Base-by-base conservation (phyloP, 257 asterid genomes). In the Rauvolfia tetraphylla region DNA sequence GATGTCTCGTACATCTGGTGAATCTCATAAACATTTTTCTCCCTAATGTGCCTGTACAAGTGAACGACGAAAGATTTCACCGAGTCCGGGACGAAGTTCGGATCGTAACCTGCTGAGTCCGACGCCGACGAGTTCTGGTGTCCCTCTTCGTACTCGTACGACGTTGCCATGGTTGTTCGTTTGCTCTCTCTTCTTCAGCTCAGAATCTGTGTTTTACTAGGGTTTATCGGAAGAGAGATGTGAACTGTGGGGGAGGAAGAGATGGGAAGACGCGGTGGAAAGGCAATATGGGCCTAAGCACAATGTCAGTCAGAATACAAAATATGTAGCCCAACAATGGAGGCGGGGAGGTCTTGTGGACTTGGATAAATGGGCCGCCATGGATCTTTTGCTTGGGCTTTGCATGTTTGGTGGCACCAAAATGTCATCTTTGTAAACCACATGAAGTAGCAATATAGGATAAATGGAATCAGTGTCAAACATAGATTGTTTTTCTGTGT, bases 1-100 rank as follows among this genome's bases (percentile, higher is more conserved):
- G 99, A 90, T 3, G 86, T 82, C 79, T 93, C 98, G 85, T 93
- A 95, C 99, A 91, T 95, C 88, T 91, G 98, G 84, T 90, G 93
- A 80, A 95, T 93, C 89, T 95, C 98, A 89, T 89, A 95, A 18
- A 90, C 99, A 38, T 93, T 95, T 78, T 95, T 95, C 88, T 95
- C 99, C 57, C 98, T 78, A n/a, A 93, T 95, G 90, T 95, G 91
- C 73, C 99, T 85, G 87, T 95, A 95, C 82, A 95, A 84, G 81
- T 95, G 98, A 5, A 79, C 96, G 1, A 91, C 98, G 86, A 95
- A 95, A 13, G 98, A 86, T 33, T 84, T 91, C 75, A 93, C 98
- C 4, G 98, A 90, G 83, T 95, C 98, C 18, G 99, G 97, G 0
- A 95, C 96, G 80, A 79, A 91, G 75, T 75, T 90, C 42, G 98